Evolutionary conservation across 768 basidiomycete genomes (phyloP), one percentile per base, ranked within the genome.

Genomic region (Boletellus emodensis): DNA sequence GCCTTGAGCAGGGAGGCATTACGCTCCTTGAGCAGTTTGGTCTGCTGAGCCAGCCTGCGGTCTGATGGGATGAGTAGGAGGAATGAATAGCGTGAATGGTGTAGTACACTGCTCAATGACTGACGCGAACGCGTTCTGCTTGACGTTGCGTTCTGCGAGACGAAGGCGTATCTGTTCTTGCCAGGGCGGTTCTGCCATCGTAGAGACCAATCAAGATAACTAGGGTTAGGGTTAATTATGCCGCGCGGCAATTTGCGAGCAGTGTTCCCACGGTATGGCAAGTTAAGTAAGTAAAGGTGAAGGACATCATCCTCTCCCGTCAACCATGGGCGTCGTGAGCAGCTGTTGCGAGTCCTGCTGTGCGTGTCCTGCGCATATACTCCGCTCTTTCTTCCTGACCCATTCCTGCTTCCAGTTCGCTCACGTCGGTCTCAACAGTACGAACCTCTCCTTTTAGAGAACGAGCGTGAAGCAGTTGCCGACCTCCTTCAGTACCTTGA

Each of bases 401-500:
- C 52, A 59, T 52, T 33, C 51, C 49, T 68, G 44, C 52, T 55
- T 48, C 38, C 68, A 92, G 90, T 90, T 68, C 80, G 78, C 58
- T 85, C 88, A 65, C 86, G 85, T 66, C 85, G 80, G 77, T 87
- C 89, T 58, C 88, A 91, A 69, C 78, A 85, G 44, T 93, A 92
- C 64, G 90, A 94, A 64, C 90, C 90, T 18, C 69, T 94, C 49
- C 77, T 94, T 38, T 72, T 92, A 46, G 90, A 94, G 75, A 92
- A 90, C 66, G 95, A 99, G 75, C 81, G 95, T 53, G 95, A 98
- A 72, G 95, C 95, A 6, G 96, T 99, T 15, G 95, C 95, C 39
- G 96, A 98, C 71, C 76, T 99, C 44, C 80, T 99, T 12, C 94
- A 97, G 67, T 98, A 90, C 65, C 84, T 99, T 54, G 96, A 99